phyloP scores from a whole-genome alignment of 108 stramenopile genomes.

The Licmophora abbreviata region DNA sequence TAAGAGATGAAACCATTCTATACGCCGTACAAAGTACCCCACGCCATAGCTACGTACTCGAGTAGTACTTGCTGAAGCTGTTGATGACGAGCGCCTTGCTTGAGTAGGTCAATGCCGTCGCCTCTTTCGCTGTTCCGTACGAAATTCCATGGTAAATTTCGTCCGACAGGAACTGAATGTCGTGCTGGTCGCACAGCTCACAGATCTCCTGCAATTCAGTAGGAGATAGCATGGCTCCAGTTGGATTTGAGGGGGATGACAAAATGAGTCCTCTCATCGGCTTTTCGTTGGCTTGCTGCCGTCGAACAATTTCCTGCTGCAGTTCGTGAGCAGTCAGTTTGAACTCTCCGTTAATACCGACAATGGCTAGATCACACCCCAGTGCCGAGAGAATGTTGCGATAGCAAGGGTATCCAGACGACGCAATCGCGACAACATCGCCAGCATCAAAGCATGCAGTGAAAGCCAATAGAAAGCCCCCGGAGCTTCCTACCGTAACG shows the following conservation, averaged over 20 bases:
- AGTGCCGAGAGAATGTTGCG: slow-evolving; percentile 82
- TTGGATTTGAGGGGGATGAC: slow-evolving; percentile 80
- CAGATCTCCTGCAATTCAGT: slow-evolving; percentile 75
- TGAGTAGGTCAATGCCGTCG: slow-evolving; percentile 72
- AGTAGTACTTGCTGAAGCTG: slow-evolving; percentile 91
- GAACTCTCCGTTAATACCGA: slow-evolving; percentile 66
- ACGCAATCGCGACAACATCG: slow-evolving; percentile 76
- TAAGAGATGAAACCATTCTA: not conserved
- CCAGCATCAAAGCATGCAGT: slow-evolving; percentile 82
- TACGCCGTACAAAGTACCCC: too few species aligned
- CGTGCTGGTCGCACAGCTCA: slow-evolving; percentile 62
- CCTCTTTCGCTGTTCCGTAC: slow-evolving; percentile 79
- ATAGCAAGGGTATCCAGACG: slow-evolving; percentile 88
- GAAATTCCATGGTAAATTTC: slow-evolving; percentile 95
- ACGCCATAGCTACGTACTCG: slow-evolving; percentile 40
- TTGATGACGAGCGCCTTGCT: slow-evolving; percentile 78
- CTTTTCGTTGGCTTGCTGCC: slow-evolving; percentile 22
- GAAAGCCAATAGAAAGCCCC: slow-evolving; percentile 83
- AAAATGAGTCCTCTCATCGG: slow-evolving; percentile 79
- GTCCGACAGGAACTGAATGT: slow-evolving; percentile 83
- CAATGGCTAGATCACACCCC: slow-evolving; percentile 54
- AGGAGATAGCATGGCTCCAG: slow-evolving; percentile 79
- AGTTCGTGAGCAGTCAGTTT: slow-evolving; percentile 80
- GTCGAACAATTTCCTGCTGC: slow-evolving; percentile 30
- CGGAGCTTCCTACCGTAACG: slow-evolving; percentile 83